Conservation (phyloP, 2,329 filamentous ascomycete genomes). For the Annulohypoxylon truncatum region DNA sequence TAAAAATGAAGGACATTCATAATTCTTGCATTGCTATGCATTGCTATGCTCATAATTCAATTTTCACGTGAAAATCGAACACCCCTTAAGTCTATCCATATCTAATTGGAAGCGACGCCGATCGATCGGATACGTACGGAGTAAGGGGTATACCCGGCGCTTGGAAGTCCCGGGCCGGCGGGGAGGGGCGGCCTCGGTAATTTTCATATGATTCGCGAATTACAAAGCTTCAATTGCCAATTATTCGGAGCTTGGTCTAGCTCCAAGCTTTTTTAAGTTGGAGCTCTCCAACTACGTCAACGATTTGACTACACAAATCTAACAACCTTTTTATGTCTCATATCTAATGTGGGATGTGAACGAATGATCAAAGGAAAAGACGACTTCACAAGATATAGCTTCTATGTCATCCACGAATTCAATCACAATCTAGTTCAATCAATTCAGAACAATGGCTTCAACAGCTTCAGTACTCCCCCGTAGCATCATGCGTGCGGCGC, state of each 20-base stretch:
- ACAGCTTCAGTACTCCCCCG: conserved; percentile 30
- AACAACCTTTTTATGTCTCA: neutral
- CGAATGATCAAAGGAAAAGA: neutral
- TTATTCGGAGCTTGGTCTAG: conserved; percentile 13
- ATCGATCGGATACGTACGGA: conserved; percentile 27
- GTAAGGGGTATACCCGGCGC: conserved; percentile 11
- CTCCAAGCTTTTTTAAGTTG: conserved; percentile 15
- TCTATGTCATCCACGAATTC: neutral
- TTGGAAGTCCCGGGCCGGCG: conserved; percentile 8
- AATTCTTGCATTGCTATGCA: conserved; percentile 27
- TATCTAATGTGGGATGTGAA: neutral
- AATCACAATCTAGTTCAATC: neutral
- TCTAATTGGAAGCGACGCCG: neutral
- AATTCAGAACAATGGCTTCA: conserved; percentile 39
- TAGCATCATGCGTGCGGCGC: conserved; percentile 42
- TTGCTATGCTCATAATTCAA: neutral
- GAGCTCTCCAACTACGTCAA: conserved; percentile 26
- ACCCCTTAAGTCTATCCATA: neutral
- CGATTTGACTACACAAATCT: conserved; percentile 1
- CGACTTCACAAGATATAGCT: neutral
- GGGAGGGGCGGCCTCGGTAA: conserved; percentile 37
- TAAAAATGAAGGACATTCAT: conserved; percentile 31
- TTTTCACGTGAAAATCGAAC: neutral
- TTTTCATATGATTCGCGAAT: conserved; percentile 36
- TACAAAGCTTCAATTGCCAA: conserved; percentile 38